phyloP scores from a whole-genome alignment of 2,329 filamentous ascomycete genomes.

The Magnaporthiopsis poae region DNA sequence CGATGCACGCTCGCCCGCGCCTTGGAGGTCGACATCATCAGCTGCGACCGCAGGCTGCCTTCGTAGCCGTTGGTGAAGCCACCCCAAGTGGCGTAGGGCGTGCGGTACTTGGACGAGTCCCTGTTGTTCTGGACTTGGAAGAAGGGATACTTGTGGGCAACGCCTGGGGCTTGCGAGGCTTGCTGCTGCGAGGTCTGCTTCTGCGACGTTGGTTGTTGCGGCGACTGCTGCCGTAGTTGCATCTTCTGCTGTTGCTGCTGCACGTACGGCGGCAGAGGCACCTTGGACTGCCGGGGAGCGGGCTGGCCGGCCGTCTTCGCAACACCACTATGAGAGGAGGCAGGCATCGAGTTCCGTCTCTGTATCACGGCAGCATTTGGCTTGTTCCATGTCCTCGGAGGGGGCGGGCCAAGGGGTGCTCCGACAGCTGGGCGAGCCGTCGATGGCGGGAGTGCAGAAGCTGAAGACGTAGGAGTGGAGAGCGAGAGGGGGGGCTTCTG shows the following conservation, averaged over 20 bases:
- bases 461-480: neutral
- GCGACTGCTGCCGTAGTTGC: neutral
- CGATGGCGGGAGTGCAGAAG: neutral
- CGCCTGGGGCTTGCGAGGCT: conserved; percentile 8
- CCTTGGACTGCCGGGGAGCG: conserved; percentile 6
- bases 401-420: conserved; percentile 7
- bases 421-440: conserved; percentile 5
- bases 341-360: conserved; percentile 5
- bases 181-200: neutral
- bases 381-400: conserved; percentile 5
- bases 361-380: neutral
- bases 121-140: conserved; percentile 52
- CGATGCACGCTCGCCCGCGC: conserved; percentile 10
- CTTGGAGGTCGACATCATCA: conserved; percentile 10
- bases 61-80: conserved; percentile 55
- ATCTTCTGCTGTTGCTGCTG: conserved; percentile 9
- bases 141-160: conserved; percentile 43
- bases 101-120: conserved; percentile 46
- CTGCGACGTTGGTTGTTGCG: neutral
- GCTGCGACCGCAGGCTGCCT: conserved; percentile 33
- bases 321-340: neutral
- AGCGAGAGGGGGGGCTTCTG: conserved; percentile 2
- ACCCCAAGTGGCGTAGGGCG: conserved; percentile 46
- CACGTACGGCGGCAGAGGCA: conserved; percentile 7
- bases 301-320: neutral